These are phyloP conservation scores for Sistotremastrum suecicum DNA, from an alignment of 768 basidiomycete genomes.

Conservation along the genomic window DNA sequence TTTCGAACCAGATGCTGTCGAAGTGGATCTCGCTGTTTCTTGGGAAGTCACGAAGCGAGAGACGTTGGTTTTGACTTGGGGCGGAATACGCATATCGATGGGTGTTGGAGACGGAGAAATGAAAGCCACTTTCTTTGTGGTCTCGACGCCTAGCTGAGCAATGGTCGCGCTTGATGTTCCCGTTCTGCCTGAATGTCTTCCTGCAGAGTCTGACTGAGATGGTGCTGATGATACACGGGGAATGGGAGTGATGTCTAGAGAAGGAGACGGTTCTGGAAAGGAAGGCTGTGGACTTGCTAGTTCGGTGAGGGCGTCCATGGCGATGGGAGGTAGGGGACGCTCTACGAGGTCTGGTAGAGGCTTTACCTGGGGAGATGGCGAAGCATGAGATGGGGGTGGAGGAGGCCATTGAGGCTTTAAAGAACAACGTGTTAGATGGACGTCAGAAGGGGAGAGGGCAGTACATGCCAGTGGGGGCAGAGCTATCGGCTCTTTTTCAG, in stretches of 20 bases:
- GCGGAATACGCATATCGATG: conserved; percentile 20
- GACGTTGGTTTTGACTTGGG: conserved; percentile 45
- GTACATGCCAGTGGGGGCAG: conserved; percentile 31
- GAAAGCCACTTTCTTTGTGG: conserved; percentile 78
- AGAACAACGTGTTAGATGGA: too few relatives aligned
- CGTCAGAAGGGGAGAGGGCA: conserved; percentile 47
- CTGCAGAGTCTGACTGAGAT: conserved; percentile 19
- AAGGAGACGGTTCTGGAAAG: neutral
- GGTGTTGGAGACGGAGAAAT: conserved; percentile 69
- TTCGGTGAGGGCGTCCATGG: conserved; percentile 7
- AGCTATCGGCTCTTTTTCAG: conserved; percentile 19
- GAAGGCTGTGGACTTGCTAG: conserved; percentile 2
- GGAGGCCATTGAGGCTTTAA: conserved; percentile 48
- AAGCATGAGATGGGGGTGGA: conserved; percentile 13
- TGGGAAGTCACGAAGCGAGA: conserved; percentile 67
- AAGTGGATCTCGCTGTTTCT: conserved; percentile 53
- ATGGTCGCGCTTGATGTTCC: conserved; percentile 21
- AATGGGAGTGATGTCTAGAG: conserved; percentile 3
- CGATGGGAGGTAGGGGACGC: conserved; percentile 35
- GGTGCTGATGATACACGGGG: conserved; percentile 10
- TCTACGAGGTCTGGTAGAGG: conserved; percentile 55
- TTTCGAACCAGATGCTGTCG: conserved; percentile 43
- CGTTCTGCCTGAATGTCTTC: conserved; percentile 24
- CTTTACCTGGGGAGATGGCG: conserved; percentile 32
- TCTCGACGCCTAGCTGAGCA: conserved; percentile 25